A percentile compares a stretch with the other conserved stretches of the same genome.
Conservation (phyloP, 805 yeast genomes). For the Candida xyloterini region DNA sequence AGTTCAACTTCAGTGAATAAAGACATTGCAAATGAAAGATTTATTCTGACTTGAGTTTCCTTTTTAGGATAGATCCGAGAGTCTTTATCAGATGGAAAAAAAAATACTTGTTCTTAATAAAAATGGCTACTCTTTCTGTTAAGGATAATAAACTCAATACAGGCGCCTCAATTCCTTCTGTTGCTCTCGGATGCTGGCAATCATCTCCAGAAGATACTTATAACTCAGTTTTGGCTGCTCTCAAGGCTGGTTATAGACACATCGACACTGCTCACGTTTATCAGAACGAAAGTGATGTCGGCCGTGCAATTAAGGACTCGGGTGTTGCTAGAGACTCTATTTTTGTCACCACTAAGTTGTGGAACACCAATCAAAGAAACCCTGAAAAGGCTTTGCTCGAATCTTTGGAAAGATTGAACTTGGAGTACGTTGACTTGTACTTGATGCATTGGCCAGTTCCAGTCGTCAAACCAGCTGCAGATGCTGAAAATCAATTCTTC, state of each 20-base stretch:
- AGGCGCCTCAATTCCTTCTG: slow-evolving; percentile 47
- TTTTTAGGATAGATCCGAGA: neutral
- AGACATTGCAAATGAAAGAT: slow-evolving; percentile 1
- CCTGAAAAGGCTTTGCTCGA: slow-evolving; percentile 53
- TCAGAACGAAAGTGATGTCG: slow-evolving; percentile 61
- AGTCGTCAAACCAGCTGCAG: slow-evolving; percentile 36
- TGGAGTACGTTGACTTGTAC: slow-evolving; percentile 76
- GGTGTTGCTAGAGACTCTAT: slow-evolving; percentile 63
- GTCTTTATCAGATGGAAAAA: neutral
- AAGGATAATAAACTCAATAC: slow-evolving; percentile 13
- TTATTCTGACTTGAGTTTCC: slow-evolving; percentile 1
- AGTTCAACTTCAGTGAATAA: slow-evolving; percentile 22
- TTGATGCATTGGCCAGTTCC: slow-evolving; percentile 83
- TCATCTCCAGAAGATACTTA: slow-evolving; percentile 51
- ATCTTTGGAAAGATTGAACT: slow-evolving; percentile 58
- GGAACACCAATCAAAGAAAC: slow-evolving; percentile 49
- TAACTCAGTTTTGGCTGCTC: slow-evolving; percentile 54
- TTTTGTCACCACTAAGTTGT: slow-evolving; percentile 70
- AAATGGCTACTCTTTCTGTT: slow-evolving; percentile 9
- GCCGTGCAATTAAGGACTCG: slow-evolving; percentile 51
- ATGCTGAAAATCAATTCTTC: slow-evolving; percentile 30
- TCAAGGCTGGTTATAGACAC: slow-evolving; percentile 65
- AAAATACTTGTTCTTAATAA: neutral
- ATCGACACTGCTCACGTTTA: slow-evolving; percentile 71
- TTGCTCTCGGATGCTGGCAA: slow-evolving; percentile 76